Percentiles rank a stretch among this genome's conserved stretches.
Conservation (phyloP, 345 rosid species). For the Syzygium jambos region DNA sequence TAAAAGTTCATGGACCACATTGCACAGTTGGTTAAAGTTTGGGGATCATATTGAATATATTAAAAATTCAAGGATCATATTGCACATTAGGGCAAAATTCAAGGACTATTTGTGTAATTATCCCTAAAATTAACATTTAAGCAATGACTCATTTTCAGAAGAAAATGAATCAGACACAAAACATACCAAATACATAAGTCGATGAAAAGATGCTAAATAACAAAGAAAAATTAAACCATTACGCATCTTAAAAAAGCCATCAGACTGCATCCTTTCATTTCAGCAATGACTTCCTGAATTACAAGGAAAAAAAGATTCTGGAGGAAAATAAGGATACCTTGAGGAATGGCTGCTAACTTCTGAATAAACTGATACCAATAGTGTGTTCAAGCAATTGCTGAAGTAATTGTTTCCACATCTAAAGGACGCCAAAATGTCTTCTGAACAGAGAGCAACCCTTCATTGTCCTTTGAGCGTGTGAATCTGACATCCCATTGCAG, state of each 20-base stretch:
- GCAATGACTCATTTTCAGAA: not conserved
- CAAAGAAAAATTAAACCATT: not conserved
- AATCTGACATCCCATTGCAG: conserved; percentile 31
- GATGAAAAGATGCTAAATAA: not conserved
- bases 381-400: not conserved
- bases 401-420: not conserved
- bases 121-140: not conserved
- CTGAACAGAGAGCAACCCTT: conserved; percentile 32
- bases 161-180: not conserved
- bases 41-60: too few relatives aligned
- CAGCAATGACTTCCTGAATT: not conserved
- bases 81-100: too few relatives aligned
- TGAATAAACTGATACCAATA: not conserved
- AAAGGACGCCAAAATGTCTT: conserved; percentile 32
- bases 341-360: not conserved
- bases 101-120: too few relatives aligned
- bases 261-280: not conserved
- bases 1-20: too few relatives aligned
- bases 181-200: not conserved
- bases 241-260: not conserved
- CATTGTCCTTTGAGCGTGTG: conserved; percentile 24
- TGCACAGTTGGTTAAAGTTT: too few relatives aligned
- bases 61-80: too few relatives aligned
- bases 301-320: not conserved
- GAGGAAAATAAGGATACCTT: not conserved